A percentile compares a stretch with the other conserved stretches of the same genome.
These are phyloP conservation scores for Penicillium atrosanguineum DNA, from an alignment of 495 filamentous ascomycete species.

Conservation along the genomic window DNA sequence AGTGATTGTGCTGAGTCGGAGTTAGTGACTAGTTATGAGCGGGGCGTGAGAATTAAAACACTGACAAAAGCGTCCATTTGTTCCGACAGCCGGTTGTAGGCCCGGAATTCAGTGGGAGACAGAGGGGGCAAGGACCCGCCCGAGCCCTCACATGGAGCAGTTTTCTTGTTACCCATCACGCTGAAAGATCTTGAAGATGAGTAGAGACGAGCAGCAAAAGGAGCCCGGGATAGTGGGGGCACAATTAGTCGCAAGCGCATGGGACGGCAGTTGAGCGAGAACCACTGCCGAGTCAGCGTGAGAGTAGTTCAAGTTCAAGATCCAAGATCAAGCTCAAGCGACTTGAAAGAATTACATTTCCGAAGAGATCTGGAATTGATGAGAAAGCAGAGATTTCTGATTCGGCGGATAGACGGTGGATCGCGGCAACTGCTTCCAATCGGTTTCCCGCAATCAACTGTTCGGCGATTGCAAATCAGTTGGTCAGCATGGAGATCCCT, in stretches of 20 bases:
- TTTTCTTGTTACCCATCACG: slow-evolving; percentile 8
- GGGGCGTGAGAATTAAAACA: slow-evolving; percentile 1
- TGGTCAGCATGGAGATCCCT: too few species aligned
- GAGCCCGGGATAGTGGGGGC: slow-evolving; percentile 9
- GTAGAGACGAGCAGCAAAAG: neutral
- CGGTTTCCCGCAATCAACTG: neutral
- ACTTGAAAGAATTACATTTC: neutral
- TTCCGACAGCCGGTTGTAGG: slow-evolving; percentile 72
- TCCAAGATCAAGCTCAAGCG: too few species aligned
- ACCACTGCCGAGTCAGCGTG: slow-evolving; percentile 13
- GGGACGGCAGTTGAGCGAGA: slow-evolving; percentile 17
- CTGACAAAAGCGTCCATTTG: slow-evolving; percentile 74
- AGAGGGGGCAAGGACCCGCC: slow-evolving; percentile 37
- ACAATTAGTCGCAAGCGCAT: slow-evolving; percentile 14
- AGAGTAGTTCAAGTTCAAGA: neutral
- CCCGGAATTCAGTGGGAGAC: slow-evolving; percentile 53
- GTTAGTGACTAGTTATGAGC: slow-evolving; percentile 2
- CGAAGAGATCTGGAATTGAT: slow-evolving; percentile 5
- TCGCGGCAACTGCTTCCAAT: neutral
- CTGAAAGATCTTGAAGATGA: slow-evolving; percentile 1
- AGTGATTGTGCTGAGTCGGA: slow-evolving; percentile 64
- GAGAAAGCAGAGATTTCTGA: slow-evolving; percentile 24
- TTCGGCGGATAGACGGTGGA: slow-evolving; percentile 6
- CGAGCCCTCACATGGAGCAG: neutral
- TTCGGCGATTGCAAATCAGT: too few species aligned